Evolutionary conservation across 1,139 yeast genomes (phyloP).

Genomic region (Hyphopichia buzzinii): DNA sequence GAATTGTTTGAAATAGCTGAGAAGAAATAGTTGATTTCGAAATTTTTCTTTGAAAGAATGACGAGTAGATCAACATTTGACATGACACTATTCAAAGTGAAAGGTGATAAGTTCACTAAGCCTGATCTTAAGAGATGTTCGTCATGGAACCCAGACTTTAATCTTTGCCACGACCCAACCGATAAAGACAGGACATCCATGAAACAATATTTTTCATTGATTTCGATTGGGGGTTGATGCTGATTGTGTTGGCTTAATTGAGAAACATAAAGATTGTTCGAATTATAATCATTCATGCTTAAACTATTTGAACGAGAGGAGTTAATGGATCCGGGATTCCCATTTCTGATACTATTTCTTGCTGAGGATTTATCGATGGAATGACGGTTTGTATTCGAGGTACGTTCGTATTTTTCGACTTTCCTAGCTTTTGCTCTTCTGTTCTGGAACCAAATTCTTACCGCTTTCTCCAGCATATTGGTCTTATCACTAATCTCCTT

Average conservation of each 20-base stretch:
- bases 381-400: not conserved
- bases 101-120: slow-evolving; percentile 64
- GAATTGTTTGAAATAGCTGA: slow-evolving; percentile 65
- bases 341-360: not conserved
- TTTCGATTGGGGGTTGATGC: slow-evolving; percentile 42
- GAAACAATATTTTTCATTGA: slow-evolving; percentile 66
- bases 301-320: slow-evolving; percentile 24
- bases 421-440: slow-evolving; percentile 78
- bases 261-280: slow-evolving; percentile 5
- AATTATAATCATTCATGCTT: slow-evolving; percentile 11
- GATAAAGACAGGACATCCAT: slow-evolving; percentile 65
- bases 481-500: slow-evolving; percentile 71
- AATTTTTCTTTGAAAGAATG: slow-evolving; percentile 63
- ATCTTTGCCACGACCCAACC: slow-evolving; percentile 79
- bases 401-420: slow-evolving; percentile 28
- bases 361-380: not conserved
- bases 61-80: slow-evolving; percentile 64
- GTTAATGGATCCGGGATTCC: slow-evolving; percentile 11
- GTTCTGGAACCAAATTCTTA: slow-evolving; percentile 94
- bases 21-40: slow-evolving; percentile 72
- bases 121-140: slow-evolving; percentile 39
- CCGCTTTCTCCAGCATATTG: slow-evolving; percentile 88
- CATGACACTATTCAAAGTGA: slow-evolving; percentile 61
- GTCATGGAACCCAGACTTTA: slow-evolving; percentile 58
- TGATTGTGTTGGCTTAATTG: slow-evolving; percentile 1